Evolutionary conservation across 768 basidiomycete genomes (phyloP).

Genomic region (Naganishia kalamii): DNA sequence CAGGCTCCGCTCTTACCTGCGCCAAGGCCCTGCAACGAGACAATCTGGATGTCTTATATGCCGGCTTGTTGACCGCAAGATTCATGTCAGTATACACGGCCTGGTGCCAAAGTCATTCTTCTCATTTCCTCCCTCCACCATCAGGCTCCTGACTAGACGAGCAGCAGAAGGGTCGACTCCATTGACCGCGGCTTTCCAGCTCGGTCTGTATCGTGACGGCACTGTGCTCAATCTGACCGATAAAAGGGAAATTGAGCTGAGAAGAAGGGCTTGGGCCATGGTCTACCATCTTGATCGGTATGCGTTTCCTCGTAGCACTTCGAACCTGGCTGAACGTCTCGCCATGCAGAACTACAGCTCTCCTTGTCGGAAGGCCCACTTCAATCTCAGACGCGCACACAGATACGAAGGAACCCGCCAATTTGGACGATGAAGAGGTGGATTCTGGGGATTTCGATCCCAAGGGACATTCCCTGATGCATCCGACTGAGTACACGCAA

Average conservation of each 20-base stretch:
- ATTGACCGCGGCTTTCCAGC: constrained; percentile 47
- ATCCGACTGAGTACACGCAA: constrained; percentile 46
- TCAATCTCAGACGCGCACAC: constrained; percentile 46
- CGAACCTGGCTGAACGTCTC: not conserved
- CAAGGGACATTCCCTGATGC: constrained; percentile 43
- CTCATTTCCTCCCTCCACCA: not conserved
- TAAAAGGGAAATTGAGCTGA: constrained; percentile 46
- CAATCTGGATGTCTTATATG: constrained; percentile 47
- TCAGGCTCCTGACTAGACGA: constrained; percentile 45
- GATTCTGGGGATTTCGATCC: constrained; percentile 43
- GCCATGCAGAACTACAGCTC: constrained; percentile 41
- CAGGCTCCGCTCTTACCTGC: constrained; percentile 43
- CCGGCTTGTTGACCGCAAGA: constrained; percentile 45
- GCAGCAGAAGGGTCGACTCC: constrained; percentile 48
- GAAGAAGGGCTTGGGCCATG: constrained; percentile 46
- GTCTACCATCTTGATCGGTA: constrained; percentile 46
- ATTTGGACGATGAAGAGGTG: constrained; percentile 47
- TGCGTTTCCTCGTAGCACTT: not conserved
- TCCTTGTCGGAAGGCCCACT: constrained; percentile 47
- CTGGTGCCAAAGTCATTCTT: not conserved
- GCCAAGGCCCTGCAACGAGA: constrained; percentile 47
- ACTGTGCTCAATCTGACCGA: constrained; percentile 43
- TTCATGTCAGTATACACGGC: constrained; percentile 40
- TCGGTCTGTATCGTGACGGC: constrained; percentile 47
- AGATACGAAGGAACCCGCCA: constrained; percentile 45